These are phyloP conservation scores for Leptodermis oblonga DNA, from an alignment of 257 asterid species.

Conservation along the genomic window DNA sequence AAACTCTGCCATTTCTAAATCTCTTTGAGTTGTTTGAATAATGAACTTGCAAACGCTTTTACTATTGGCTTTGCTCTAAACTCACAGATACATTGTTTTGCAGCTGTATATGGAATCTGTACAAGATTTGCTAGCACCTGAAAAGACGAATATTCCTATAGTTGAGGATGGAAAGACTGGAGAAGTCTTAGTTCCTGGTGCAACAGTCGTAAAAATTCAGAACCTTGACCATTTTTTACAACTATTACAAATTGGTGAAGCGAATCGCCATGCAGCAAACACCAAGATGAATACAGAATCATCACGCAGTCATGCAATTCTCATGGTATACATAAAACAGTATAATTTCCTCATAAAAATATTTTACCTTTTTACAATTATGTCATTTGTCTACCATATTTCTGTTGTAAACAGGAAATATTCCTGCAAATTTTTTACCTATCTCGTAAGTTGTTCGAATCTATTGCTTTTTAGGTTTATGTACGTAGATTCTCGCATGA, in stretches of 20 bases:
- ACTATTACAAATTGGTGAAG: slow-evolving; percentile 71
- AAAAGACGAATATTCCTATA: slow-evolving; percentile 67
- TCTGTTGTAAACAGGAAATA: not conserved
- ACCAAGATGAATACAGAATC: slow-evolving; percentile 87
- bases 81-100: not conserved
- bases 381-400: not conserved
- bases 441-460: not conserved
- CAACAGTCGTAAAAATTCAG: slow-evolving; percentile 59
- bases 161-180: slow-evolving; percentile 85
- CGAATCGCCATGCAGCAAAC: slow-evolving; percentile 89
- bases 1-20: not conserved
- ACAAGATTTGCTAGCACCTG: slow-evolving; percentile 95
- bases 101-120: slow-evolving; percentile 86
- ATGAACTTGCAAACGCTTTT: not conserved
- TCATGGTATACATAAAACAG: slow-evolving; percentile 46
- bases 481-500: slow-evolving; percentile 47
- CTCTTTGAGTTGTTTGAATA: not conserved
- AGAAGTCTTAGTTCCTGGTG: slow-evolving; percentile 78
- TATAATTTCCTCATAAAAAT: slow-evolving; percentile 5
- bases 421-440: not conserved
- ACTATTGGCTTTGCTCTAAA: not conserved
- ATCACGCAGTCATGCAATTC: slow-evolving; percentile 93
- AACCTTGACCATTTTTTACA: slow-evolving; percentile 63
- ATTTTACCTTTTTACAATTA: not conserved
- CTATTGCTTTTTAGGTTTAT: slow-evolving; percentile 45